Evolutionary conservation across 164 flowering plant species (phyloP).

Genomic region (Protea cynaroides): DNA sequence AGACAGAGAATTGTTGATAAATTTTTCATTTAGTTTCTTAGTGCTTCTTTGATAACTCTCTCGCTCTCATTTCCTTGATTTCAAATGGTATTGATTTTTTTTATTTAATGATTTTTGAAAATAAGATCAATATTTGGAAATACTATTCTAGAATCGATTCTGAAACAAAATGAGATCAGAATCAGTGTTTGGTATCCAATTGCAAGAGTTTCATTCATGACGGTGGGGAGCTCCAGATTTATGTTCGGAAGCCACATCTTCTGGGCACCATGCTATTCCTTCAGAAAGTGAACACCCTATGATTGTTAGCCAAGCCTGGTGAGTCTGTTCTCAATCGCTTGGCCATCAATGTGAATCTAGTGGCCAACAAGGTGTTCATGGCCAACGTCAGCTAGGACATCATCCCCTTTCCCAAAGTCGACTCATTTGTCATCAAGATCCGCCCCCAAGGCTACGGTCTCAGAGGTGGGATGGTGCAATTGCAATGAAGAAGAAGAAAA

Average conservation of each 20-base stretch:
- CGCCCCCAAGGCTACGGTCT: slow-evolving; percentile 49
- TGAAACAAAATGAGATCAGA: no score
- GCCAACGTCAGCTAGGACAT: slow-evolving; percentile 94
- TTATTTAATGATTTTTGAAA: no score
- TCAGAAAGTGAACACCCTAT: slow-evolving; percentile 83
- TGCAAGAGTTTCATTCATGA: no score
- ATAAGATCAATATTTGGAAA: no score
- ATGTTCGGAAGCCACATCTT: slow-evolving; percentile 44
- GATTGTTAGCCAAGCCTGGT: slow-evolving; percentile 80
- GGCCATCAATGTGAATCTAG: slow-evolving; percentile 82
- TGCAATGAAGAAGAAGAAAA: slow-evolving; percentile 21
- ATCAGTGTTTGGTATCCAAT: no score
- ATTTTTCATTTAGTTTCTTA: no score
- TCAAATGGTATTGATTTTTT: no score
- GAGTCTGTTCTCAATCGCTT: slow-evolving; percentile 75
- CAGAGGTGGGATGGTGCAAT: slow-evolving; percentile 40
- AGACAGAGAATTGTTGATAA: no score
- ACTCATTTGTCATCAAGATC: slow-evolving; percentile 75
- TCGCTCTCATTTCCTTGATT: no score
- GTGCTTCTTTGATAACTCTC: no score
- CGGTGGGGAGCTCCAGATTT: no score
- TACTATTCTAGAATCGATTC: no score
- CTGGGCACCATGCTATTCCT: slow-evolving; percentile 73
- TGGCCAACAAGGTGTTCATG: slow-evolving; percentile 71
- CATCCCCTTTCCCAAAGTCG: slow-evolving; percentile 81